Evolutionary conservation across 495 filamentous ascomycete species (phyloP), one percentile per base, ranked within the genome.

Genomic region (Cercophora newfieldiana): DNA sequence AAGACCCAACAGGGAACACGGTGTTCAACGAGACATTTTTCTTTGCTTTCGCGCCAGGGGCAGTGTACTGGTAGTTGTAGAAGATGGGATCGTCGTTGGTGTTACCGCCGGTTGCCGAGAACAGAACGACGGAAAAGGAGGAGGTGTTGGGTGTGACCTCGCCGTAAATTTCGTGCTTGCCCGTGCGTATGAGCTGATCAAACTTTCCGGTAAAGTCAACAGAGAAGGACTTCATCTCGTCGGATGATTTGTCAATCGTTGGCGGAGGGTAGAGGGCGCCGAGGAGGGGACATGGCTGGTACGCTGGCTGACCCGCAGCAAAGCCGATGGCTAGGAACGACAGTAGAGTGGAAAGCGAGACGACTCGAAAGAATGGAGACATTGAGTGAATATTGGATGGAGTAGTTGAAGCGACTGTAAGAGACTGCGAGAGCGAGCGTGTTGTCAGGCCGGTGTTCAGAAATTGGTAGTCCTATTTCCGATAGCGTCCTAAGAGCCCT

Each of bases 1-100:
- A 72, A 53, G 81, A 85, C 14, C 81, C 84, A 14, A 85, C 68
- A 16, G 79, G 77, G 64, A 84, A 86, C 21, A 87, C 78, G 5
- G 77, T 81, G 56, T 85, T 69, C 10, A 33, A 6, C n/a, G 51
- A 49, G 50, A 64, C 53, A 28, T 57, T 58, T 28, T 10, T 18
- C 2, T 1, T 12, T 3, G 29, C 22, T 7, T 31, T 7, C 1
- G 62, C 62, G 5, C 18, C 30, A 3, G 62, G 62, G 3, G 62
- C 62, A 12, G 62, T 64, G 30, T 64, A 29, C 18, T 57, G 53
- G 28, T 64, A 64, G 30, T 37, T 47, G 53, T 57, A 58, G 30
- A 64, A 64, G 1, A 58, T 58, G 51, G 62, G 29, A 16, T 64
- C 62, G 3, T 44, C 22, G 12, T n/a, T 21, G 16, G 5, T 12